Evolutionary conservation across 2,329 filamentous ascomycete genomes (phyloP), one percentile per base, ranked within the genome.

Genomic region (Penicillium fuscoglaucum): DNA sequence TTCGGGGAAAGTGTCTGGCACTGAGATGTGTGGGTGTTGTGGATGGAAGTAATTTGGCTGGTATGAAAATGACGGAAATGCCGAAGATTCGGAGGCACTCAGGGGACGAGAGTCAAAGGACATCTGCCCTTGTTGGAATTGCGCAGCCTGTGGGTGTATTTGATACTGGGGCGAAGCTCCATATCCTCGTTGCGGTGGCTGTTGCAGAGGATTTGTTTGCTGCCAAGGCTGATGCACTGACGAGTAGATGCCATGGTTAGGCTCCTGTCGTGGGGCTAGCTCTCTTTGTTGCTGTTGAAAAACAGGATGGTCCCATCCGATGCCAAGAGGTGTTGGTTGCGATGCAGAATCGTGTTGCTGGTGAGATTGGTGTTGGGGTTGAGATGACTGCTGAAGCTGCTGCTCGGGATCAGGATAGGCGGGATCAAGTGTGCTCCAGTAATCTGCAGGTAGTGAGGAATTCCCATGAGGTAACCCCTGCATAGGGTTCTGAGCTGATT

Each of bases 291-390:
- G 58, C 39, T 72, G 69, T 31, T 70, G 70, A 47, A 74, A 74
- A 13, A 74, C 68, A n/a, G 69, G 72, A 61, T 72, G 71, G 51
- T 76, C 73, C 74, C 73, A 76, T 35, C 62, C 62, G 9, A 76
- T 75, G 1, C 71, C 71, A 59, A 74, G 60, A 4, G 70, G 66
- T 39, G 66, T 60, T 47, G 68, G 69, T 43, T 70, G 70, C 35
- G 58, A 49, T 37, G 57, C 35, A 6, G 51, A 52, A 55, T 62
- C 63, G 29, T 66, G 59, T 29, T 61, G 64, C 37, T 70, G 68
- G 43, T 67, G 71, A n/a, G 57, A 29, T 33, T 26, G 50, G 35
- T 66, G 59, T 31, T 61, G 63, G 35, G 68, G 66, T 44, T 67
- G 71, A 24, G 56, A 35, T n/a, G 66, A 52, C 52, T 66, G 60